Base-by-base conservation (phyloP, 371 early-diverging fungal species). In the Syncephalastrum monosporum region DNA sequence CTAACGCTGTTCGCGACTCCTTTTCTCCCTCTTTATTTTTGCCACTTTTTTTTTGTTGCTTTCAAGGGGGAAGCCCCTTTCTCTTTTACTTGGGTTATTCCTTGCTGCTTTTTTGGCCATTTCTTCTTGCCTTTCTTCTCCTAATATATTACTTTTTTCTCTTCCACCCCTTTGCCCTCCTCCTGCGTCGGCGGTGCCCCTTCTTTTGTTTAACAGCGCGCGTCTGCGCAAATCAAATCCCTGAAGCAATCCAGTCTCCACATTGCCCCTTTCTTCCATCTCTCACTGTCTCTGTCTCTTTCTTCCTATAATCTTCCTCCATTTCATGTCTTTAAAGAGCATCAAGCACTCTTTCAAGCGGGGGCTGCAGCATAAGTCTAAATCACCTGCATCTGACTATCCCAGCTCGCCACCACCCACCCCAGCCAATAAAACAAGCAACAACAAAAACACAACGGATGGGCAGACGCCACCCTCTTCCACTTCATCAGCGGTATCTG, bases 311-410 rank as follows among this genome's bases (percentile, higher is more conserved):
- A 53, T 56, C 63, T 55, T 41, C 21, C 27, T 52, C 53, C 55
- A 15, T 47, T 42, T 56, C 24, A 49, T 57, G 60, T 48, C 57
- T 25, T 47, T 47, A 56, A 55, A 54, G 53, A 50, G 59, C 44
- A 47, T 64, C 27, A 53, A 49, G 29, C 55, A 50, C 27, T 59
- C 64, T n/a, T 51, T 61, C n/a, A 50, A 50, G 56, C 61, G 61
- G 41, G 54, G 55, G 17, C 48, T 55, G 3, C 50, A 44, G 10
- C 50, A 43, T 44, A 58, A 52, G 42, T 2, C 14, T 24, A 45
- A 33, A 47, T 47, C 55, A 10, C 29, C 43, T 45, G 55, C 29
- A 10, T 8, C 42, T 0, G 29, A 17, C 2, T 44, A 43, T 19
- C 38, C 47, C 16, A 24, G 19, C 15, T 38, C 47, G 42, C 48